Evolutionary conservation across 1,139 yeast genomes (phyloP).

Genomic region (Geotrichum armillariae): DNA sequence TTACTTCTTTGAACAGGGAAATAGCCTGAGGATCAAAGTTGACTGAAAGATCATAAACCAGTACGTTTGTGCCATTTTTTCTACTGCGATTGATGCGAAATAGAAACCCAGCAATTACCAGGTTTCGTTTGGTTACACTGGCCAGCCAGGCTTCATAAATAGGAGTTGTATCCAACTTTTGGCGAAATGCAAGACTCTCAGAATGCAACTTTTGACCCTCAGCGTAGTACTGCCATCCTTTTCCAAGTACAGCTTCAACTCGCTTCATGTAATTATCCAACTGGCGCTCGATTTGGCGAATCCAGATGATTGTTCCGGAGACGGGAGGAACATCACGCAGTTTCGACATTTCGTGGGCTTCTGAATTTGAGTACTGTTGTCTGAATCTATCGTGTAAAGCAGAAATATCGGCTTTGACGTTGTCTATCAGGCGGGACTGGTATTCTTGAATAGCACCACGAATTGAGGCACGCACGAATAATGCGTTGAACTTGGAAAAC

Average conservation of each 20-base stretch:
- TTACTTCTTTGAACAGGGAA: slow-evolving; percentile 52
- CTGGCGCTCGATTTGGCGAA: slow-evolving; percentile 49
- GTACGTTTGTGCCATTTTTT: slow-evolving; percentile 18
- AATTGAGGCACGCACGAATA: slow-evolving; percentile 52
- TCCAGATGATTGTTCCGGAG: slow-evolving; percentile 52
- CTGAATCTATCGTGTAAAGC: slow-evolving; percentile 45
- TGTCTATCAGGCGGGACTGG: slow-evolving; percentile 49
- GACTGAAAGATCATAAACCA: slow-evolving; percentile 33
- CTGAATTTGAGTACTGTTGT: slow-evolving; percentile 39
- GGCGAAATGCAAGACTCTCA: slow-evolving; percentile 49
- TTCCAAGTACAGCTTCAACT: slow-evolving; percentile 59
- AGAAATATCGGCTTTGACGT: slow-evolving; percentile 49
- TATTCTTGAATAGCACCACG: slow-evolving; percentile 57
- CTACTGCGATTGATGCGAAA: slow-evolving; percentile 40
- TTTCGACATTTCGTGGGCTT: slow-evolving; percentile 39
- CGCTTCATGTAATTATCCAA: slow-evolving; percentile 45
- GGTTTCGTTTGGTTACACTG: slow-evolving; percentile 29
- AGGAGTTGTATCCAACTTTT: slow-evolving; percentile 47
- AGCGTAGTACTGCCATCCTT: slow-evolving; percentile 72
- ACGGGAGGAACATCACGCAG: slow-evolving; percentile 50
- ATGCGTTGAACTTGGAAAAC: slow-evolving; percentile 49
- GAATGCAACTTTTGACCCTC: slow-evolving; percentile 64
- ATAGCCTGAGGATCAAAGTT: slow-evolving; percentile 55
- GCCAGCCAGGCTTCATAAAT: slow-evolving; percentile 51
- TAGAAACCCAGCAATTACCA: slow-evolving; percentile 42